These are phyloP conservation scores for Arthrinium phaeospermum DNA, from an alignment of 2,329 filamentous ascomycete genomes.

Conservation along the genomic window DNA sequence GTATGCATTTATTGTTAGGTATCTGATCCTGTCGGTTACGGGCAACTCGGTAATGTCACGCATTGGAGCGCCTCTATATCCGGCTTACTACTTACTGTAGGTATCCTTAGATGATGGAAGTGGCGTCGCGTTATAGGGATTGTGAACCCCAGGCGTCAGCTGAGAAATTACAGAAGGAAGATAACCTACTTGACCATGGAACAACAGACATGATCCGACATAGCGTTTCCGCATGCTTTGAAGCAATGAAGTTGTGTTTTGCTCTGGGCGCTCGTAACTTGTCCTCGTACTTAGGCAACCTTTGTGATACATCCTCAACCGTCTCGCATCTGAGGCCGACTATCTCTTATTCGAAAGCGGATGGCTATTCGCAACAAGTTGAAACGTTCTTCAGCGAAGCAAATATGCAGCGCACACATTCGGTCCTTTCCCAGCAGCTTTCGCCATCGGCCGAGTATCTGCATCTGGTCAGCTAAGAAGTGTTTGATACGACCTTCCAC, in stretches of 20 bases:
- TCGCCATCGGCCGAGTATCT: constrained; percentile 9
- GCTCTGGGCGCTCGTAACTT: not conserved
- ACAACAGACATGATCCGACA: not conserved
- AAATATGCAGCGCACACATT: not conserved
- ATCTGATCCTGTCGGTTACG: not conserved
- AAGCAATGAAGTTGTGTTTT: not conserved
- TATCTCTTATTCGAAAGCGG: not conserved
- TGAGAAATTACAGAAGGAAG: constrained; percentile 1
- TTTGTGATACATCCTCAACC: not conserved
- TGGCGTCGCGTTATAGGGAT: not conserved
- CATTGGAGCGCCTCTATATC: constrained; percentile 6
- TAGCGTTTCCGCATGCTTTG: not conserved
- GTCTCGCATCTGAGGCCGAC: not conserved
- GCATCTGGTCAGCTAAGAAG: constrained; percentile 6
- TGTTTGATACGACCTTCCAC: constrained; percentile 14
- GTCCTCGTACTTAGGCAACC: not conserved
- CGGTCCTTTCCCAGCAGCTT: not conserved
- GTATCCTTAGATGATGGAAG: not conserved
- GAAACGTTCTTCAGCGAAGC: not conserved
- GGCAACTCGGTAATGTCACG: not conserved
- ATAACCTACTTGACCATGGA: not conserved
- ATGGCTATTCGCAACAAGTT: not conserved
- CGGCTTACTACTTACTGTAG: not conserved
- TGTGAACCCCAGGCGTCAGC: not conserved
- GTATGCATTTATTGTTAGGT: not conserved